Conservation (phyloP, 306 rosid genomes). For the Gastrolobium villosum region DNA sequence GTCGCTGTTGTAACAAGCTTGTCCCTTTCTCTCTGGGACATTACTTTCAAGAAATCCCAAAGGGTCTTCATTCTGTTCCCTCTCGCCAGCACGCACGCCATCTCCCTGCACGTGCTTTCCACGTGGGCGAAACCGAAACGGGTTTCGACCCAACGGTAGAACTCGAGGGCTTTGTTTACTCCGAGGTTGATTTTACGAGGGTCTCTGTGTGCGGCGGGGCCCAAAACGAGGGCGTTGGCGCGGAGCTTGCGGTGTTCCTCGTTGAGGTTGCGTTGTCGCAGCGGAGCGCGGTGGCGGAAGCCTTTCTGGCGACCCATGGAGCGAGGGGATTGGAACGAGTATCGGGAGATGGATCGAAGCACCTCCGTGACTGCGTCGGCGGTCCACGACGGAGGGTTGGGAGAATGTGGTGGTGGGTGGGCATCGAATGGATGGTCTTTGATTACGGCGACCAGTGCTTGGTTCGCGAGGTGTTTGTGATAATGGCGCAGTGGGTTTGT, state of each 20-base stretch:
- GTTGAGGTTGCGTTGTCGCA: slow-evolving; percentile 69
- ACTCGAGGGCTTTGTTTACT: slow-evolving; percentile 70
- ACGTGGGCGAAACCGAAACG: slow-evolving; percentile 63
- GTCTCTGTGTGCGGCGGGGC: slow-evolving; percentile 78
- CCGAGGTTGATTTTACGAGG: slow-evolving; percentile 61
- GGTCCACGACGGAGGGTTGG: slow-evolving; percentile 53
- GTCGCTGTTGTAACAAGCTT: slow-evolving; percentile 67
- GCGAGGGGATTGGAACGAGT: slow-evolving; percentile 77
- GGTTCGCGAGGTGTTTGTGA: slow-evolving; percentile 58
- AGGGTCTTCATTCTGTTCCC: slow-evolving; percentile 59
- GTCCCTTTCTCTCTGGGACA: slow-evolving; percentile 45
- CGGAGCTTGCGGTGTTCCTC: slow-evolving; percentile 55
- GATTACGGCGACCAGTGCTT: slow-evolving; percentile 62
- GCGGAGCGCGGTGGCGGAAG: slow-evolving; percentile 79
- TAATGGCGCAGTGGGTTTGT: slow-evolving; percentile 43
- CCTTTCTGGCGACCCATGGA: slow-evolving; percentile 72
- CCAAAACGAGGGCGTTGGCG: slow-evolving; percentile 65
- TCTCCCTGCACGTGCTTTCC: slow-evolving; percentile 76
- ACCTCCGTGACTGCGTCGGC: slow-evolving; percentile 62
- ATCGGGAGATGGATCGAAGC: slow-evolving; percentile 67
- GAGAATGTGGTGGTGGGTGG: slow-evolving; percentile 14
- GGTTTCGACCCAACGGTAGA: slow-evolving; percentile 78
- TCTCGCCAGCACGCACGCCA: slow-evolving; percentile 76
- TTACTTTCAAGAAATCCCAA: slow-evolving; percentile 76
- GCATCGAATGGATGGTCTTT: slow-evolving; percentile 72